A percentile compares a stretch with the other conserved stretches of the same genome.
Conservation (phyloP, 768 basidiomycete species). For the Tylopilus cervinicoccineus region DNA sequence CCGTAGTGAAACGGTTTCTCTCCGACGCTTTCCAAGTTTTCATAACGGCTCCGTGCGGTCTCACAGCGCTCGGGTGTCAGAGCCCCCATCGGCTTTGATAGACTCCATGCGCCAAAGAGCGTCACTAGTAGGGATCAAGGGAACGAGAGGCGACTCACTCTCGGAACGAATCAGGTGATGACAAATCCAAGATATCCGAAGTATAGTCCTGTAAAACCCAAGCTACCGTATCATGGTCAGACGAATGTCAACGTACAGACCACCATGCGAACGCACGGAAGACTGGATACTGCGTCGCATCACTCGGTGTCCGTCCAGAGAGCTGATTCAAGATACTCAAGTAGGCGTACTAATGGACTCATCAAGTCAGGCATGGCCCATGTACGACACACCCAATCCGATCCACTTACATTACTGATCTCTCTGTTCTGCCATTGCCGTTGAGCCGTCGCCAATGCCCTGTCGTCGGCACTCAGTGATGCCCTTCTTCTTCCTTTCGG, state of each 20-base stretch:
- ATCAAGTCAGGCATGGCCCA: neutral
- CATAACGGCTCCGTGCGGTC: conserved; percentile 72
- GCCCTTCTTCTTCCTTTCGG: conserved; percentile 19
- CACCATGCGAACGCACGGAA: conserved; percentile 54
- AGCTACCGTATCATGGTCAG: conserved; percentile 40
- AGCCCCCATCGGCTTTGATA: conserved; percentile 89
- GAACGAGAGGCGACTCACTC: conserved; percentile 48
- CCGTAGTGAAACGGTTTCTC: conserved; percentile 92
- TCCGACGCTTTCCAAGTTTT: conserved; percentile 69
- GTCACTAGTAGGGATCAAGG: neutral
- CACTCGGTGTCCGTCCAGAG: conserved; percentile 89
- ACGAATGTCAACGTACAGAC: neutral
- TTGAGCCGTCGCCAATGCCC: conserved; percentile 65
- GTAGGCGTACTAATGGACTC: conserved; percentile 68
- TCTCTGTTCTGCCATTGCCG: conserved; percentile 85
- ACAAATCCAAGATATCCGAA: conserved; percentile 64
- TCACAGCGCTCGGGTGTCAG: conserved; percentile 69
- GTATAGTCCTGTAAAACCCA: conserved; percentile 89
- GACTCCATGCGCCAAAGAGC: conserved; percentile 36
- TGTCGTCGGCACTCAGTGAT: conserved; percentile 14
- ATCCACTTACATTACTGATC: conserved; percentile 75
- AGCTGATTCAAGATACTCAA: conserved; percentile 86
- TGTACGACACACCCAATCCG: neutral
- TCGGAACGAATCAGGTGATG: conserved; percentile 56
- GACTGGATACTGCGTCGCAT: conserved; percentile 92